Percentiles rank a stretch among this genome's conserved stretches.
phyloP scores from a whole-genome alignment of 345 rosid genomes.

The Dipteronia dyeriana region DNA sequence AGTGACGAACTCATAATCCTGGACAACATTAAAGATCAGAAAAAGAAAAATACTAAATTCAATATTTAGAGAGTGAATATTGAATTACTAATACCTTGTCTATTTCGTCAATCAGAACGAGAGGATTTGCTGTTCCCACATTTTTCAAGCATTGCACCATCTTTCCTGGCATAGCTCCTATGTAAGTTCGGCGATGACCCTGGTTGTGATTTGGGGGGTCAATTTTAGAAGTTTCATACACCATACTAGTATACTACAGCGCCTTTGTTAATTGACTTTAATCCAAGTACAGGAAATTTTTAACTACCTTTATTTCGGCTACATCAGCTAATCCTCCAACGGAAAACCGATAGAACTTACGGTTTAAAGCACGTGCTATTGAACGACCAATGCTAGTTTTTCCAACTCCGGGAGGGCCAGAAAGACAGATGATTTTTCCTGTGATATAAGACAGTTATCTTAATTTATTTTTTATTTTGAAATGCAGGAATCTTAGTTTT shows the following conservation, averaged over 20 bases:
- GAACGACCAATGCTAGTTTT: constrained; percentile 99
- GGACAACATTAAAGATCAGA: background rate
- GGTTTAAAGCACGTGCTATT: constrained; percentile 93
- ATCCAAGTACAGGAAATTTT: constrained; percentile 6
- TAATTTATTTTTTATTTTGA: background rate
- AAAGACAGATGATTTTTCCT: constrained; percentile 98
- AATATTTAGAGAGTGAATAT: background rate
- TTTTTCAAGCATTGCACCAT: constrained; percentile 99
- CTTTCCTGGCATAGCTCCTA: constrained; percentile 99
- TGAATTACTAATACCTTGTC: constrained; percentile 68
- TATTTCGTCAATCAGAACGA: constrained; percentile 97
- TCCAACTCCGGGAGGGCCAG: constrained; percentile 99
- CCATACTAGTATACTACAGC: background rate
- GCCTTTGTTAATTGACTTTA: background rate
- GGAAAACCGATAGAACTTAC: constrained; percentile 93
- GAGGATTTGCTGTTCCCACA: constrained; percentile 99
- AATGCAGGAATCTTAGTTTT: constrained; percentile 13
- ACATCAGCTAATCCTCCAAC: constrained; percentile 99
- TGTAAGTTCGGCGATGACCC: constrained; percentile 99
- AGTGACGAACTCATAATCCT: background rate
- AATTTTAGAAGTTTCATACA: constrained; percentile 15
- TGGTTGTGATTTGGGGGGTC: constrained; percentile 35
- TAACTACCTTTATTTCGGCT: constrained; percentile 94
- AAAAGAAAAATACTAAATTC: background rate
- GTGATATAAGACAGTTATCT: constrained; percentile 26